Evolutionary conservation across 2,329 filamentous ascomycete genomes (phyloP).

Genomic region (Atkinsonella hypoxylon): DNA sequence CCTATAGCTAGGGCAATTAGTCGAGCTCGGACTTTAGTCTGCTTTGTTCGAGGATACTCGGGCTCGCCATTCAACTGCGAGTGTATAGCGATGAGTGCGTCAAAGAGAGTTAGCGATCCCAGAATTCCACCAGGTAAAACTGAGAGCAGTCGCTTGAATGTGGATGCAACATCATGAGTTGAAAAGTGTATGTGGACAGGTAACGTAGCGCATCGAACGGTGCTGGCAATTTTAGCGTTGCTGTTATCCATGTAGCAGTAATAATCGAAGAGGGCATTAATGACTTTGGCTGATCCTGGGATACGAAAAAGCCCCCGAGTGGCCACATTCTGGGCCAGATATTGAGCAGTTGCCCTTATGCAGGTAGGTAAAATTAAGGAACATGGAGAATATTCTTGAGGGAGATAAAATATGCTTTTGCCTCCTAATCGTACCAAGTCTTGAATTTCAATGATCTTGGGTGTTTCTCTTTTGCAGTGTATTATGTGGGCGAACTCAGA

Average conservation of each 20-base stretch:
- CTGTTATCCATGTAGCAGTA: constrained; percentile 41
- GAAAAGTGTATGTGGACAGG: constrained; percentile 47
- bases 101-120: constrained; percentile 48
- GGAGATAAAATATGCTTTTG: constrained; percentile 49
- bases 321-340: constrained; percentile 43
- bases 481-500: constrained; percentile 41
- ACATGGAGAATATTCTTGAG: constrained; percentile 43
- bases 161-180: constrained; percentile 53
- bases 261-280: constrained; percentile 51
- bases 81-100: constrained; percentile 49
- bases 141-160: constrained; percentile 54
- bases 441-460: constrained; percentile 40
- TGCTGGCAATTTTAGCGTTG: constrained; percentile 39
- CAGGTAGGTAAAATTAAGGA: constrained; percentile 51
- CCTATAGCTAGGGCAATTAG: constrained; percentile 52
- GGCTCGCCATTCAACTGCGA: constrained; percentile 40
- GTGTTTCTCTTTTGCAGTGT: constrained; percentile 28
- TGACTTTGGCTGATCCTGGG: constrained; percentile 43
- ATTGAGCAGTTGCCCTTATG: constrained; percentile 53
- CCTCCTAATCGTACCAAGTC: constrained; percentile 52
- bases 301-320: constrained; percentile 52
- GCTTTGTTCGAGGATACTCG: constrained; percentile 39
- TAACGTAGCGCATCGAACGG: constrained; percentile 45
- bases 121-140: constrained; percentile 54
- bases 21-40: constrained; percentile 46